phyloP scores from a whole-genome alignment of 768 basidiomycete species.

The Mycena crocata region DNA sequence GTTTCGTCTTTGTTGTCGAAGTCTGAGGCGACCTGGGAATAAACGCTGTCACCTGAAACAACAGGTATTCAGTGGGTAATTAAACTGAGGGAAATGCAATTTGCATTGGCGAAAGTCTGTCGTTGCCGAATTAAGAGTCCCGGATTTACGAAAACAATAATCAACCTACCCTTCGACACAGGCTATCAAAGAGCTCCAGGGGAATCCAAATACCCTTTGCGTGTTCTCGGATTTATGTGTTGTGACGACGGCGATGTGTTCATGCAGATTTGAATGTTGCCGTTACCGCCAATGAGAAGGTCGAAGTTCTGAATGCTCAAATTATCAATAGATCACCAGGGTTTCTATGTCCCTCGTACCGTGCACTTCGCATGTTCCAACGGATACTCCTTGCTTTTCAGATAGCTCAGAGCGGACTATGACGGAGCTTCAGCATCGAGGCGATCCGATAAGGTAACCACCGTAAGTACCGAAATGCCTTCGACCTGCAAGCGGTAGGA shows the following conservation, averaged over 20 bases:
- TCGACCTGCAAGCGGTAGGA: neutral
- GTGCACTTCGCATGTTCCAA: neutral
- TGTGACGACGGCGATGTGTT: neutral
- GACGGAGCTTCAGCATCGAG: no score
- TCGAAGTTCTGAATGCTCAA: conserved; percentile 2
- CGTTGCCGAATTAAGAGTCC: no score
- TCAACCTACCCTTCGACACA: neutral
- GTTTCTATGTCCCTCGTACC: neutral
- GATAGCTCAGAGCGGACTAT: neutral
- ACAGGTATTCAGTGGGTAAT: no score
- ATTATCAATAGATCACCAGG: neutral
- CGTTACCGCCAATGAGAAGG: neutral
- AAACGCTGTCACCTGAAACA: neutral
- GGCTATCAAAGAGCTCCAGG: neutral
- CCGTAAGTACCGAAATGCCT: conserved; percentile 1
- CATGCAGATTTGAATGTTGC: neutral
- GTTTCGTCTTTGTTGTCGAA: no score
- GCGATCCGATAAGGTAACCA: neutral
- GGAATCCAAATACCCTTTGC: neutral
- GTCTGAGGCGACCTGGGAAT: no score
- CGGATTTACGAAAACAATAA: neutral
- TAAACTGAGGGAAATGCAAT: neutral
- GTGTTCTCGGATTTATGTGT: neutral
- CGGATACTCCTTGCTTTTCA: neutral
- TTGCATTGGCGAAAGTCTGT: conserved; percentile 1